Evolutionary conservation across 192 early-diverging fungal species (phyloP).

Genomic region (Coemansia furcata): DNA sequence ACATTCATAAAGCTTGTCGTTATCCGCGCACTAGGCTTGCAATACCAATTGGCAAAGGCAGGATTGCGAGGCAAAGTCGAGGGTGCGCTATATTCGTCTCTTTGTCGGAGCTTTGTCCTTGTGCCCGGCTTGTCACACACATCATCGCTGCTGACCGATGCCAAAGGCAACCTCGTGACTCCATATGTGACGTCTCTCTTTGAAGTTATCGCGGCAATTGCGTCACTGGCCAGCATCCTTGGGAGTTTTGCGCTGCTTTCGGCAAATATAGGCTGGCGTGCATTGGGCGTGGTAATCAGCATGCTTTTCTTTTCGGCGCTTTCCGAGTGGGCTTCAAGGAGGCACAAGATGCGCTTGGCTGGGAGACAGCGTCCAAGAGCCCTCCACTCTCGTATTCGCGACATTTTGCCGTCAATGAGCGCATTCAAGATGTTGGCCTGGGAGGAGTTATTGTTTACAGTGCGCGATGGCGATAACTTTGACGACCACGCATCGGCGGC

Average conservation of each 20-base stretch:
- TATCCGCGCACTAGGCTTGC: background rate
- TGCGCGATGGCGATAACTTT: slow-evolving; percentile 10
- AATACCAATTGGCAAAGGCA: background rate
- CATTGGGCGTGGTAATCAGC: background rate
- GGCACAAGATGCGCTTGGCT: slow-evolving; percentile 1
- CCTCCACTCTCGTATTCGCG: slow-evolving; percentile 14
- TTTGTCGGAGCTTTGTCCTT: slow-evolving; percentile 11
- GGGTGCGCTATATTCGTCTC: slow-evolving; percentile 8
- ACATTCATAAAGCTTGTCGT: slow-evolving; percentile 2
- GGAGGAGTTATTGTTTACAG: slow-evolving; percentile 15
- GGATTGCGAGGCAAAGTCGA: background rate
- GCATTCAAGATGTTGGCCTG: slow-evolving; percentile 27
- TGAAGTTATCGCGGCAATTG: background rate
- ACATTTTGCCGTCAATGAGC: slow-evolving; percentile 16
- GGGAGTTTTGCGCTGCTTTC: slow-evolving; percentile 16
- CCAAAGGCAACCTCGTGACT: background rate
- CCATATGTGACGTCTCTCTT: slow-evolving; percentile 15
- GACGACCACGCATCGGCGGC: slow-evolving; percentile 10
- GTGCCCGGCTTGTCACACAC: slow-evolving; percentile 10
- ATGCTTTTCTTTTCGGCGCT: slow-evolving; percentile 2
- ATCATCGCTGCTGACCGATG: background rate
- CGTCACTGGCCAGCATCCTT: slow-evolving; percentile 2
- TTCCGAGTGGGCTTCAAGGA: slow-evolving; percentile 17
- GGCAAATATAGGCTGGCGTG: slow-evolving; percentile 17
- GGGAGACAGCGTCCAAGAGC: background rate